phyloP scores from a whole-genome alignment of 805 yeast genomes.

The Candida orba region DNA sequence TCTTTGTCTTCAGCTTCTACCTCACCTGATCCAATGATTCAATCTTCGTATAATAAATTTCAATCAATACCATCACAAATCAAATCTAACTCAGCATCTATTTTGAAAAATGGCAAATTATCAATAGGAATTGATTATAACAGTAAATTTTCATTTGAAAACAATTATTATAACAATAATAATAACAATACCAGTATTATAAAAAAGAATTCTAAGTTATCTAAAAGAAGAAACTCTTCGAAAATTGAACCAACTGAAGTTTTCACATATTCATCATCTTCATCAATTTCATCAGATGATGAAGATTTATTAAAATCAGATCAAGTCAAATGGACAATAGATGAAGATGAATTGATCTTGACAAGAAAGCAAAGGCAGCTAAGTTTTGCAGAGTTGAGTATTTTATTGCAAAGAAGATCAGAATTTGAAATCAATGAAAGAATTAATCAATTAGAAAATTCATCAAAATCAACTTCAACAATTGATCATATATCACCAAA shows the following conservation, averaged over 20 bases:
- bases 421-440: slow-evolving; percentile 68
- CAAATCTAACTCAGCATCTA: neutral
- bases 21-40: slow-evolving; percentile 4
- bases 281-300: slow-evolving; percentile 9
- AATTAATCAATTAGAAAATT: slow-evolving; percentile 37
- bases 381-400: slow-evolving; percentile 64
- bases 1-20: slow-evolving; percentile 3
- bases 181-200: no score
- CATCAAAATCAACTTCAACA: slow-evolving; percentile 1
- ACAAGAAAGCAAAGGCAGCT: slow-evolving; percentile 50
- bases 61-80: slow-evolving; percentile 6
- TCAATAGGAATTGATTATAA: slow-evolving; percentile 2
- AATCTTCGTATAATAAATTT: slow-evolving; percentile 6
- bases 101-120: neutral
- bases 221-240: slow-evolving; percentile 7
- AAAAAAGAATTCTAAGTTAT: neutral
- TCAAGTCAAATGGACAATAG: slow-evolving; percentile 36
- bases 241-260: slow-evolving; percentile 6
- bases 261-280: slow-evolving; percentile 3
- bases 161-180: neutral
- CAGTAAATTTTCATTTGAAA: slow-evolving; percentile 1
- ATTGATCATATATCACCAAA: neutral
- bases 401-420: slow-evolving; percentile 64
- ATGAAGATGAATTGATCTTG: slow-evolving; percentile 64
- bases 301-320: slow-evolving; percentile 5